Evolutionary conservation across 257 asterid species (phyloP).

Genomic region (Plectranthus barbatus): DNA sequence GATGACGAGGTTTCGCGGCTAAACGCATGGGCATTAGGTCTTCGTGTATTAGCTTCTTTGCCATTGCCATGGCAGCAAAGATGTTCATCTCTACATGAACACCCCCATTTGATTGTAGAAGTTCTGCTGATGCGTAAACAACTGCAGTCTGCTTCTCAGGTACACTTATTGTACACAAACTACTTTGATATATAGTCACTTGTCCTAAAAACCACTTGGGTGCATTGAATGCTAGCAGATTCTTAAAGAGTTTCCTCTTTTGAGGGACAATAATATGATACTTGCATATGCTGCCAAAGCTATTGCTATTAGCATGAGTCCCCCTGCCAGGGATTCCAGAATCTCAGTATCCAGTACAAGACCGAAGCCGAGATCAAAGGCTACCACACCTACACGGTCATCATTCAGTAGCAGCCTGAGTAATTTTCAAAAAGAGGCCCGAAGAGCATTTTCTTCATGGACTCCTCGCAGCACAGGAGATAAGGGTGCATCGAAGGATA

Average conservation of each 20-base stretch:
- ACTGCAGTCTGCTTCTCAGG: conserved; percentile 93
- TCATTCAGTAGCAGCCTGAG: conserved; percentile 80
- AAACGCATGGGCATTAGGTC: conserved; percentile 97
- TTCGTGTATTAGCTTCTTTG: conserved; percentile 85
- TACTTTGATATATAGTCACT: conserved; percentile 1
- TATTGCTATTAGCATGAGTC: conserved; percentile 68
- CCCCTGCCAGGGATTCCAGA: conserved; percentile 75
- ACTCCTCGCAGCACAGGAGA: conserved; percentile 82
- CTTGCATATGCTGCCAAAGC: conserved; percentile 87
- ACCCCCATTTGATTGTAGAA: conserved; percentile 91
- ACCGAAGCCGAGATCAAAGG: conserved; percentile 72
- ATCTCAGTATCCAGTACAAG: conserved; percentile 59
- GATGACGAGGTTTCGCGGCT: conserved; percentile 86
- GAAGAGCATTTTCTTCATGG: conserved; percentile 98
- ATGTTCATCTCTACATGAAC: conserved; percentile 92
- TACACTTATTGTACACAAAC: conserved; percentile 28
- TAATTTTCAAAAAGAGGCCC: conserved; percentile 93
- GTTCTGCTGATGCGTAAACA: conserved; percentile 97
- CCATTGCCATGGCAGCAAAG: conserved; percentile 99
- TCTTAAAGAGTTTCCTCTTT: conserved; percentile 73
- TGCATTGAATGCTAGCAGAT: conserved; percentile 48
- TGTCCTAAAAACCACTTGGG: conserved; percentile 13
- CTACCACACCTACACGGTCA: conserved; percentile 68
- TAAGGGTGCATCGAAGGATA: conserved; percentile 65
- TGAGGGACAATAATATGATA: conserved; percentile 75